A percentile compares a stretch with the other conserved stretches of the same genome.
Evolutionary conservation across 192 early-diverging fungal genomes (phyloP).

Genomic region (Backusella sp.): DNA sequence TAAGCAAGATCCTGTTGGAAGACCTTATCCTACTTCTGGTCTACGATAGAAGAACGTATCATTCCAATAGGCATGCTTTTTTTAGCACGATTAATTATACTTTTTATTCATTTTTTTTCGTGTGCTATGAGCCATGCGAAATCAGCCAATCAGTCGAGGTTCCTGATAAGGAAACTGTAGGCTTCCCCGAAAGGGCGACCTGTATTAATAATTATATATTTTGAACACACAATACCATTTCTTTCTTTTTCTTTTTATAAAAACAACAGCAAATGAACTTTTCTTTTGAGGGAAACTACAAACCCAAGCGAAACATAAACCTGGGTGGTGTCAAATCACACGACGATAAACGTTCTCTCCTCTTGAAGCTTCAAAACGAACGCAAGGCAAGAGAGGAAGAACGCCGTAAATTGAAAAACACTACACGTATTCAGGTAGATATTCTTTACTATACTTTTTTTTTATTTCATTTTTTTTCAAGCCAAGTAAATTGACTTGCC

Average conservation of each 20-base stretch:
- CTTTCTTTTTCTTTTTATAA: neutral
- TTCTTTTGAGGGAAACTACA: slow-evolving; percentile 82
- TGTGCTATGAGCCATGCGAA: no score
- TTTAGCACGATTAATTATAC: no score
- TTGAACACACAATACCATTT: neutral
- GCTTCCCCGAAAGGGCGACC: no score
- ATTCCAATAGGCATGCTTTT: no score
- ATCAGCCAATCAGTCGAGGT: no score
- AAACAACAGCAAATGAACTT: slow-evolving; percentile 33
- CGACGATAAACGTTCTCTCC: slow-evolving; percentile 64
- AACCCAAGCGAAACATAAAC: slow-evolving; percentile 72
- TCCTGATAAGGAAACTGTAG: no score
- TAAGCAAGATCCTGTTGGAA: no score
- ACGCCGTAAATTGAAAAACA: slow-evolving; percentile 52
- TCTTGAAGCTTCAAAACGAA: slow-evolving; percentile 71
- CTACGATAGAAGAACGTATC: no score
- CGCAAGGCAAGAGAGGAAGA: slow-evolving; percentile 71
- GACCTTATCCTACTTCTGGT: no score
- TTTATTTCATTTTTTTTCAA: no score
- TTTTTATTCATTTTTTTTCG: no score
- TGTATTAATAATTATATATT: neutral
- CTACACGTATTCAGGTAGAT: slow-evolving; percentile 62
- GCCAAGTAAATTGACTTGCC: no score
- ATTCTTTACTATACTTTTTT: neutral
- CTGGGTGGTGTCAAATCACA: slow-evolving; percentile 73